A percentile compares a stretch with the other conserved stretches of the same genome.
Conservation (phyloP, 371 early-diverging fungal genomes). For the Actinomortierella wolfii region DNA sequence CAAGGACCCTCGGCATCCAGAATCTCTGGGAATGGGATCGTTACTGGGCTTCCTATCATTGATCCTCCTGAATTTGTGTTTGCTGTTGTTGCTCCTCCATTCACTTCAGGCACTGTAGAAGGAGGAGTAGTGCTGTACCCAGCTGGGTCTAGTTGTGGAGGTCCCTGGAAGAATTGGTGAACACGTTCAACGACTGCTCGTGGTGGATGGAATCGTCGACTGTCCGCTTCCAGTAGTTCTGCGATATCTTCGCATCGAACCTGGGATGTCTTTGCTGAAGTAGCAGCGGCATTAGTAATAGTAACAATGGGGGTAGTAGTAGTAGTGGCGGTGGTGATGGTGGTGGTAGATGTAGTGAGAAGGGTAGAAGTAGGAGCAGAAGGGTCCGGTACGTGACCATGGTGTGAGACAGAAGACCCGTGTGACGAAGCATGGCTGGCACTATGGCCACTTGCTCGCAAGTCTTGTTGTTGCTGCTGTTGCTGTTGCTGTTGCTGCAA, state of each 20-base stretch:
- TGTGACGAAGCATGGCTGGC: too few relatives aligned
- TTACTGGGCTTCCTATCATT: conserved; percentile 9
- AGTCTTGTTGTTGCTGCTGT: neutral
- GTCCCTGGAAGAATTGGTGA: conserved; percentile 23
- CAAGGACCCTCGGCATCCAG: conserved; percentile 37
- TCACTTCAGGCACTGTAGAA: too few relatives aligned
- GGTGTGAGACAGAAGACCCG: too few relatives aligned
- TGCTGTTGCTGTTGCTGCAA: conserved; percentile 2
- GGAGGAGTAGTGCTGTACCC: too few relatives aligned
- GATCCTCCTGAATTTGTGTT: conserved; percentile 32
- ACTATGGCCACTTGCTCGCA: too few relatives aligned
- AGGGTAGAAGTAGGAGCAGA: too few relatives aligned
- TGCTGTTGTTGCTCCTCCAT: too few relatives aligned
- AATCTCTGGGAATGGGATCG: conserved; percentile 39
- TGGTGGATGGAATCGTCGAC: conserved; percentile 36
- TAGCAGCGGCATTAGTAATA: neutral
- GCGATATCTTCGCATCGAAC: conserved; percentile 15
- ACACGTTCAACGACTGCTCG: conserved; percentile 22
- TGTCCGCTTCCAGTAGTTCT: conserved; percentile 17
- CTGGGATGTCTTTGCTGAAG: conserved; percentile 11
- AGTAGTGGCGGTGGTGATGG: too few relatives aligned
- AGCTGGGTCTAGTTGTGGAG: conserved; percentile 35
- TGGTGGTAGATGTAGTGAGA: too few relatives aligned
- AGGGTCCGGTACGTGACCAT: too few relatives aligned
- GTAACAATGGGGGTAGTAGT: too few relatives aligned